phyloP scores from a whole-genome alignment of 345 rosid species.

The Noccaea bulbosa region DNA sequence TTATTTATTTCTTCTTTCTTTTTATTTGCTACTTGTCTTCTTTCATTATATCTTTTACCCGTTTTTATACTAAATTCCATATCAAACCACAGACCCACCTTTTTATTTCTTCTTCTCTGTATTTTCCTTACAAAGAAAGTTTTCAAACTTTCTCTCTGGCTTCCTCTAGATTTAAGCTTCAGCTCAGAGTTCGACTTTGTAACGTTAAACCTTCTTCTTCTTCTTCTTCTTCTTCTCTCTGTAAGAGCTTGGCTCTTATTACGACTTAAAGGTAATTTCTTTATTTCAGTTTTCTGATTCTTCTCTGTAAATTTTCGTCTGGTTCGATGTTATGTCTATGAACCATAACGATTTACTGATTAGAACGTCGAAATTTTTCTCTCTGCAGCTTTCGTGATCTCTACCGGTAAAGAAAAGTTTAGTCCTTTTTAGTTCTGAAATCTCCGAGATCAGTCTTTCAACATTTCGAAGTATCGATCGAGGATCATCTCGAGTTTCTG shows the following conservation, averaged over 20 bases:
- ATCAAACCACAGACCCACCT: slow-evolving; percentile 21
- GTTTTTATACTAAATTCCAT: slow-evolving; percentile 7
- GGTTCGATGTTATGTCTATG: not conserved
- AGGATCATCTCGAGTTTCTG: not conserved
- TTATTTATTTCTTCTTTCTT: slow-evolving; percentile 20
- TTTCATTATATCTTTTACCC: slow-evolving; percentile 34
- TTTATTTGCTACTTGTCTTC: slow-evolving; percentile 24
- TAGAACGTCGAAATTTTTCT: not conserved
- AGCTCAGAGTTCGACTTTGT: slow-evolving; percentile 6
- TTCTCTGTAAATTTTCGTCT: not conserved
- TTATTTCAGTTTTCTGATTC: not conserved
- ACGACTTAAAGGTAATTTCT: slow-evolving; percentile 25
- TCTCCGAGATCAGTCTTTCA: slow-evolving; percentile 1
- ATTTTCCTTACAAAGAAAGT: slow-evolving; percentile 20
- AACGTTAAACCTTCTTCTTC: slow-evolving; percentile 4
- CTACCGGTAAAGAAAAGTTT: not conserved
- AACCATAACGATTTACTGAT: not conserved
- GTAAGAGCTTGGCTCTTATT: not conserved
- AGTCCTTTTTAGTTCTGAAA: not conserved
- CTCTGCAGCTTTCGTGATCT: slow-evolving; percentile 22
- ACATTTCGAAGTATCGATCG: not conserved
- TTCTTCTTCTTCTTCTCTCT: slow-evolving; percentile 11
- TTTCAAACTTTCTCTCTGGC: slow-evolving; percentile 5
- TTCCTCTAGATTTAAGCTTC: slow-evolving; percentile 6
- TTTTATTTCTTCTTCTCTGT: slow-evolving; percentile 26